Evolutionary conservation across 1,284 basidiomycete species (phyloP).

Genomic region (Microbotryum violaceum): DNA sequence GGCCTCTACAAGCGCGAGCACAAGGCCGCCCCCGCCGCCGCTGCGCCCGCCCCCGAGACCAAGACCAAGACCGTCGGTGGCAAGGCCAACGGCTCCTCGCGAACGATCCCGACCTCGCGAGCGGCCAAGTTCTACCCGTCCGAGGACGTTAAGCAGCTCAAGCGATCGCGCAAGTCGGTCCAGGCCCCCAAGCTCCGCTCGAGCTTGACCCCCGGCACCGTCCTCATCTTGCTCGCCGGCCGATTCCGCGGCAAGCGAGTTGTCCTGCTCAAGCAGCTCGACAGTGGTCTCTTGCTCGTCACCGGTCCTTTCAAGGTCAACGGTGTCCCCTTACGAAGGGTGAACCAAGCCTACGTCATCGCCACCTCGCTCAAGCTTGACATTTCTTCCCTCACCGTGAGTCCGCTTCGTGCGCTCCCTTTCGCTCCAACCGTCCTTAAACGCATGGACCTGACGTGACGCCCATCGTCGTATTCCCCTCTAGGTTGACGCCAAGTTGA

Average conservation of each 20-base stretch:
- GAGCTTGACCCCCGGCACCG: conserved; percentile 86
- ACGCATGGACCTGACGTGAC: neutral
- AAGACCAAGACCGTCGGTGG: conserved; percentile 81
- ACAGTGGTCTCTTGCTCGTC: conserved; percentile 76
- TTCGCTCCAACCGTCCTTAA: neutral
- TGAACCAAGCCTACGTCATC: conserved; percentile 99
- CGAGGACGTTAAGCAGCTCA: conserved; percentile 82
- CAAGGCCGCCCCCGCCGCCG: conserved; percentile 49
- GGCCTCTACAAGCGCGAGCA: conserved; percentile 51
- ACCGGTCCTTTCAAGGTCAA: conserved; percentile 98
- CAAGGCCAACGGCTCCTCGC: conserved; percentile 83
- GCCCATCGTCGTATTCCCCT: neutral
- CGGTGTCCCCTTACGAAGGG: conserved; percentile 94
- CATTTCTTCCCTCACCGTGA: conserved; percentile 65
- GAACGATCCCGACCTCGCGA: conserved; percentile 74
- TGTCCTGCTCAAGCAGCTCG: conserved; percentile 95
- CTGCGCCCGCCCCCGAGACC: conserved; percentile 47
- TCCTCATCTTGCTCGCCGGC: conserved; percentile 94
- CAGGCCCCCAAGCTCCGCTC: conserved; percentile 68
- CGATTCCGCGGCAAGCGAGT: conserved; percentile 98
- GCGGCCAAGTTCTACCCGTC: conserved; percentile 87
- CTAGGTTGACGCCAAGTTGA: conserved; percentile 55
- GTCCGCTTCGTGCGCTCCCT: conserved; percentile 31
- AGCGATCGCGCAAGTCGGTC: conserved; percentile 81
- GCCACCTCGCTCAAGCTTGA: conserved; percentile 96